phyloP scores from a whole-genome alignment of 1,139 yeast genomes.

The Nadsonia commutata region DNA sequence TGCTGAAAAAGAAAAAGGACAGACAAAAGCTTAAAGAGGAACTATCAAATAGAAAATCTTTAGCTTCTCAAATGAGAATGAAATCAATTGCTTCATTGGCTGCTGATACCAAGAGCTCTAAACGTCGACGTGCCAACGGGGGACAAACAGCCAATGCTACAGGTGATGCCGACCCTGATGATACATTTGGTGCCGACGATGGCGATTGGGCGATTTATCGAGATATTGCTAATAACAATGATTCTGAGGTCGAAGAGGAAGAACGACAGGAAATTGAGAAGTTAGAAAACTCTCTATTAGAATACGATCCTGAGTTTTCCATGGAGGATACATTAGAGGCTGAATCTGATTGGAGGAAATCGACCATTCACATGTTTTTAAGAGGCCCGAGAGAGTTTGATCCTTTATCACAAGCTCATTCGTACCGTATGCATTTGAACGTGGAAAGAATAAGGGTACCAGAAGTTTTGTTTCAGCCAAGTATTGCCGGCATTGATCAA shows the following conservation, averaged over 20 bases:
- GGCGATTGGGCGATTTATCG: constrained; percentile 91
- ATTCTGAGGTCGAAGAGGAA: constrained; percentile 62
- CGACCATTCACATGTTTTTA: constrained; percentile 64
- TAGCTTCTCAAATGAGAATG: constrained; percentile 89
- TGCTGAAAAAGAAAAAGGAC: constrained; percentile 49
- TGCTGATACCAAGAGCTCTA: constrained; percentile 38
- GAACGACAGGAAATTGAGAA: constrained; percentile 49
- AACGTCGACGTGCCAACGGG: constrained; percentile 18
- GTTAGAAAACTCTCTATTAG: constrained; percentile 61
- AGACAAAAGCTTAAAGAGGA: constrained; percentile 60
- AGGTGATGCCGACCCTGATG: constrained; percentile 83
- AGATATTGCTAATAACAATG: constrained; percentile 61
- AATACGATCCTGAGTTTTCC: constrained; percentile 72
- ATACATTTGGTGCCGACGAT: constrained; percentile 90
- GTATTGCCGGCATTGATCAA: constrained; percentile 88
- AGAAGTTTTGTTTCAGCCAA: constrained; percentile 86
- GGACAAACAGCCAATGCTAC: constrained; percentile 20
- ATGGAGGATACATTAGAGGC: constrained; percentile 75
- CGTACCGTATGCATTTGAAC: constrained; percentile 81
- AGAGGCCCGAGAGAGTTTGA: constrained; percentile 77
- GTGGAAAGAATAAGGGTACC: constrained; percentile 87
- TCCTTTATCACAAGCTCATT: constrained; percentile 49
- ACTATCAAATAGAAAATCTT: constrained; percentile 74
- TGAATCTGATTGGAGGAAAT: constrained; percentile 74
- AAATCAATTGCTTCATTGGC: constrained; percentile 81